Evolutionary conservation across 305 asterid genomes (phyloP).

Genomic region (Euphrasia arctica): DNA sequence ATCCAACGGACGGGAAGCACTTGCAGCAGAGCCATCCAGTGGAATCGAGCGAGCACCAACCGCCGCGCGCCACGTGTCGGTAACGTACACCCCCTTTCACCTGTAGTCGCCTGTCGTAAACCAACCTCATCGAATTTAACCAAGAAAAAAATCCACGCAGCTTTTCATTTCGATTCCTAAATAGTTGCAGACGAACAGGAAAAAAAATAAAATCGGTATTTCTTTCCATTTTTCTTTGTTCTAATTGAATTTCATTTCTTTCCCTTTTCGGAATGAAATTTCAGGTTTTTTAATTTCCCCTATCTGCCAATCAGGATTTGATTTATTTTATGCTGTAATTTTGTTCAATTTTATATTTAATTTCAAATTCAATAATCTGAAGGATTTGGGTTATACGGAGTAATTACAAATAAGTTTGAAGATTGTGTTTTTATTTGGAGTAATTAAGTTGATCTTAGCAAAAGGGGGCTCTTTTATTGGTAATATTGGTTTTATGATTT

Average conservation of each 20-base stretch:
- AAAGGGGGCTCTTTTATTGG: slow-evolving; percentile 3
- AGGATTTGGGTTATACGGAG: background rate
- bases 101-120: slow-evolving; percentile 42
- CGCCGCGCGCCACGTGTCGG: slow-evolving; percentile 39
- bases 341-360: slow-evolving; percentile 7
- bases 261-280: slow-evolving; percentile 15
- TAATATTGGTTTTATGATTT: slow-evolving; percentile 29
- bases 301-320: background rate
- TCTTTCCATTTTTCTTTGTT: slow-evolving; percentile 6
- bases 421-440: background rate
- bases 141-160: slow-evolving; percentile 15
- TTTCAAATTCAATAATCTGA: slow-evolving; percentile 14
- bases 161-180: slow-evolving; percentile 12
- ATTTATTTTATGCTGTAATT: slow-evolving; percentile 5
- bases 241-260: background rate
- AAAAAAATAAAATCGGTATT: background rate
- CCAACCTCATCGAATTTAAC: slow-evolving; percentile 42
- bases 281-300: slow-evolving; percentile 4
- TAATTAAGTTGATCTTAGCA: background rate
- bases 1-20: slow-evolving; percentile 43
- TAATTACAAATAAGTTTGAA: no score
- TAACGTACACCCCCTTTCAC: slow-evolving; percentile 20
- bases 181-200: background rate
- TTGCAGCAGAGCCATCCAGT: slow-evolving; percentile 32
- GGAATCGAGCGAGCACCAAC: slow-evolving; percentile 19